phyloP scores from a whole-genome alignment of 202 grass and related monocot species.

The Setaria viridis region DNA sequence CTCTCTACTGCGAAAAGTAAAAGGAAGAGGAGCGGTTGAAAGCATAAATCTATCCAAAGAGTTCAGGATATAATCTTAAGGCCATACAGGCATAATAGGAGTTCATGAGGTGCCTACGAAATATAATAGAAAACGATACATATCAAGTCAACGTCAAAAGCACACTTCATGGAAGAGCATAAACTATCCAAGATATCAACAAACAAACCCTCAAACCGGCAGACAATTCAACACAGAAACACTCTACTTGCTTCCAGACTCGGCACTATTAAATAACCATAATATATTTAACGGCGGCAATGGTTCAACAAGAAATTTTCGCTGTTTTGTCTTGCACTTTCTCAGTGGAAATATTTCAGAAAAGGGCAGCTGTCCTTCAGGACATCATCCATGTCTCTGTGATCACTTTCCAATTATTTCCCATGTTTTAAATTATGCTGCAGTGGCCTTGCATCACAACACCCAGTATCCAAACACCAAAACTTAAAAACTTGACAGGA shows the following conservation, averaged over 20 bases:
- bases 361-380: background rate
- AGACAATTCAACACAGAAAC: background rate
- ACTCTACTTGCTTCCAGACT: background rate
- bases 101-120: background rate
- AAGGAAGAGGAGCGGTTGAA: background rate
- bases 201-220: background rate
- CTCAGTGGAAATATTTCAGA: background rate
- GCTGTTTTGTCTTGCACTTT: background rate
- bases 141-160: background rate
- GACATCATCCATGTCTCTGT: background rate
- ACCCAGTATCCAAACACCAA: background rate
- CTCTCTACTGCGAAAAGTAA: background rate
- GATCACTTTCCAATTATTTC: background rate
- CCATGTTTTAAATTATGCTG: background rate
- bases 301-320: too few relatives aligned
- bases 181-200: background rate
- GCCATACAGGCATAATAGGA: background rate
- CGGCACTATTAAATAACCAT: background rate
- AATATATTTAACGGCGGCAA: too few relatives aligned
- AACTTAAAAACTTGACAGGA: background rate
- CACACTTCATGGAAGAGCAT: background rate
- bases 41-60: background rate
- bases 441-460: background rate
- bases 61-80: too few relatives aligned
- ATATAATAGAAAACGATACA: background rate